Percentiles rank a stretch among this genome's conserved stretches.
Evolutionary conservation across 2,329 filamentous ascomycete species (phyloP).

Genomic region (Parastagonospora nodorum): DNA sequence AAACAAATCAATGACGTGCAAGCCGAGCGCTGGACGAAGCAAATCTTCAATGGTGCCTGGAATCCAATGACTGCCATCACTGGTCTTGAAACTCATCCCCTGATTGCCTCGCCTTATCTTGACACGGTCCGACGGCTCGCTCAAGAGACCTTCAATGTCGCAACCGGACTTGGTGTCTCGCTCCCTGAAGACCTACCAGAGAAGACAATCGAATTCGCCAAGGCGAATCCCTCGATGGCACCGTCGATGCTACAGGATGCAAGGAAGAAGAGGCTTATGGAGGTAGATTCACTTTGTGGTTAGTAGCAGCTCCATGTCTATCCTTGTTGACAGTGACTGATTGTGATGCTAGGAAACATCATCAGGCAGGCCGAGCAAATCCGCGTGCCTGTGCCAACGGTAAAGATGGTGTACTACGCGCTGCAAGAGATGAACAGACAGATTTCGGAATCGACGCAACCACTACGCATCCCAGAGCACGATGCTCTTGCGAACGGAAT

Average conservation of each 20-base stretch:
- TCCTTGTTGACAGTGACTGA: neutral
- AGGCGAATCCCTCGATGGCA: conserved; percentile 4
- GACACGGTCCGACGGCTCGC: neutral
- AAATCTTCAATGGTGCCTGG: conserved; percentile 11
- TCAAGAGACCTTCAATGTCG: neutral
- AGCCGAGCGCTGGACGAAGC: conserved; percentile 8
- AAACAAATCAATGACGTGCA: conserved; percentile 6
- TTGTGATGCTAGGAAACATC: neutral
- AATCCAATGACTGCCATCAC: conserved; percentile 10
- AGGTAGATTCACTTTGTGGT: neutral
- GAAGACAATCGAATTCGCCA: conserved; percentile 5
- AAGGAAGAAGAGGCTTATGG: neutral
- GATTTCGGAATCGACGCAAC: too few species aligned
- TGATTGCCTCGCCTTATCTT: conserved; percentile 1
- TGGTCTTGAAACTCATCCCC: conserved; percentile 6
- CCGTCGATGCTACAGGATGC: conserved; percentile 9
- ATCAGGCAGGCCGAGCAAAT: conserved; percentile 3
- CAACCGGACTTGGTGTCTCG: neutral
- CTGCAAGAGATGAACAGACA: conserved; percentile 7
- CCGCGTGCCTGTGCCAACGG: conserved; percentile 3
- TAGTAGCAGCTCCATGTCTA: neutral
- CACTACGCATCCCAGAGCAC: neutral
- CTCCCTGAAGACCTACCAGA: conserved; percentile 2
- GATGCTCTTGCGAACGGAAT: neutral
- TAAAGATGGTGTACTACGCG: conserved; percentile 3